These are phyloP conservation scores for Yarrowia divulgata DNA, from an alignment of 805 yeast species.

Conservation along the genomic window DNA sequence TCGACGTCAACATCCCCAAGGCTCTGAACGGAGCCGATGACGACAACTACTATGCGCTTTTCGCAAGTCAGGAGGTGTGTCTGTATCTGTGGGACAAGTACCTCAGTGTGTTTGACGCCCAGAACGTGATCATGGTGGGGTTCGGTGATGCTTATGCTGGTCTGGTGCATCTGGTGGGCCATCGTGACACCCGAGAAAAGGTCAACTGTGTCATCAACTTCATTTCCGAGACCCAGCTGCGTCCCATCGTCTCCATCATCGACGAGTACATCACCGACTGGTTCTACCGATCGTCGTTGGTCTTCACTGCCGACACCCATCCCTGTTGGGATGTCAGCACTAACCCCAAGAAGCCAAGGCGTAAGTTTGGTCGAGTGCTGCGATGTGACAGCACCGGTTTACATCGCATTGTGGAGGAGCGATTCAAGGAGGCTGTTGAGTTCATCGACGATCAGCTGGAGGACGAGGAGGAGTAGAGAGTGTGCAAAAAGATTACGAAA, in stretches of 20 bases:
- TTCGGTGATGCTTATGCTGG: constrained; percentile 90
- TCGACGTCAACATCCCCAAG: constrained; percentile 84
- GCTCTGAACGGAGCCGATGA: constrained; percentile 56
- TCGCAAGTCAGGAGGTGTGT: constrained; percentile 76
- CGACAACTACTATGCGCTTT: constrained; percentile 60
- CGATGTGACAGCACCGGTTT: constrained; percentile 75
- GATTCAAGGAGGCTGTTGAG: constrained; percentile 85
- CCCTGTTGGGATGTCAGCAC: constrained; percentile 75
- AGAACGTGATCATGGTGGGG: constrained; percentile 80
- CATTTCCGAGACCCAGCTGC: constrained; percentile 70
- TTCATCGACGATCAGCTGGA: constrained; percentile 57
- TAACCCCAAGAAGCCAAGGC: constrained; percentile 73
- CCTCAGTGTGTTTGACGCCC: constrained; percentile 73
- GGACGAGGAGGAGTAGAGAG: constrained; percentile 40
- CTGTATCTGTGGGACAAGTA: constrained; percentile 91
- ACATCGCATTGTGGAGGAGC: constrained; percentile 76
- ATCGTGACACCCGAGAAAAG: constrained; percentile 69
- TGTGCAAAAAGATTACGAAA: neutral
- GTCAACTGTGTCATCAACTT: constrained; percentile 76
- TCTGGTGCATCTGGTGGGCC: constrained; percentile 85
- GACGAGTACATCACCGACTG: constrained; percentile 92
- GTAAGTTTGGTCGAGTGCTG: constrained; percentile 89
- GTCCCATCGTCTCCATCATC: constrained; percentile 81
- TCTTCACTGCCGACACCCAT: constrained; percentile 77
- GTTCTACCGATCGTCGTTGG: constrained; percentile 85